Conservation (phyloP, 2,329 filamentous ascomycete genomes). For the Lasiodiplodia hormozganensis region DNA sequence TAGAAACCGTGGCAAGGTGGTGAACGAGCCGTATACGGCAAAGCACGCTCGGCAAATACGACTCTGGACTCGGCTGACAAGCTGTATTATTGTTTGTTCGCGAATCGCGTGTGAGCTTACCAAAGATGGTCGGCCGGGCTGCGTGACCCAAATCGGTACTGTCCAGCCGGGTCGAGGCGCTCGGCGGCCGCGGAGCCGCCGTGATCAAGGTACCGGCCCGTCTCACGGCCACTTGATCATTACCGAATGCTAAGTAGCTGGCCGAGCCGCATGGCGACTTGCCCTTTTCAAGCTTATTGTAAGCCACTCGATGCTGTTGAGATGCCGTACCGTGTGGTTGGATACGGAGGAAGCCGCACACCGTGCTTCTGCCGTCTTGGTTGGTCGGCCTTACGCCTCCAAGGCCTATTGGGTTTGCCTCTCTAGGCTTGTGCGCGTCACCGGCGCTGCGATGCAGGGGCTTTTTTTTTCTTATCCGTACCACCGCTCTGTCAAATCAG, state of each 20-base stretch:
- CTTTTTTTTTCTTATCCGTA: not conserved
- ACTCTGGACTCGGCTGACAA: not conserved
- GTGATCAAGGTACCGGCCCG: slow-evolving; percentile 15
- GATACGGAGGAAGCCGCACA: not conserved
- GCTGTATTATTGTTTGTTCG: not conserved
- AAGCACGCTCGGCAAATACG: not conserved
- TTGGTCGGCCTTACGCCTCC: slow-evolving; percentile 1
- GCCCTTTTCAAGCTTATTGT: slow-evolving; percentile 2
- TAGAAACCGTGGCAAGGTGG: not conserved
- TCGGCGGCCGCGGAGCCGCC: slow-evolving; percentile 15
- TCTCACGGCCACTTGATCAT: slow-evolving; percentile 4
- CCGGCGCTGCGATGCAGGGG: not conserved
- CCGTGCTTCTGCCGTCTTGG: not conserved
- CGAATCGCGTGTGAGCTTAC: not conserved
- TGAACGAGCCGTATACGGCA: not conserved
- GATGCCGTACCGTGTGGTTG: not conserved
- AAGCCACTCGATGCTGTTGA: slow-evolving; percentile 9
- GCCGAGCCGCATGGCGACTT: slow-evolving; percentile 8
- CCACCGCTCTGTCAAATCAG: not conserved
- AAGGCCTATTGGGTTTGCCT: not conserved
- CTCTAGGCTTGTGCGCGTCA: not conserved
- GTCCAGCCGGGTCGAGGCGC: not conserved
- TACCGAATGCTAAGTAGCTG: slow-evolving; percentile 5
- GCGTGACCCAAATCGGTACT: not conserved
- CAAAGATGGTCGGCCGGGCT: not conserved